Evolutionary conservation across 306 rosid species (phyloP).

Genomic region (Trifolium subterraneum): DNA sequence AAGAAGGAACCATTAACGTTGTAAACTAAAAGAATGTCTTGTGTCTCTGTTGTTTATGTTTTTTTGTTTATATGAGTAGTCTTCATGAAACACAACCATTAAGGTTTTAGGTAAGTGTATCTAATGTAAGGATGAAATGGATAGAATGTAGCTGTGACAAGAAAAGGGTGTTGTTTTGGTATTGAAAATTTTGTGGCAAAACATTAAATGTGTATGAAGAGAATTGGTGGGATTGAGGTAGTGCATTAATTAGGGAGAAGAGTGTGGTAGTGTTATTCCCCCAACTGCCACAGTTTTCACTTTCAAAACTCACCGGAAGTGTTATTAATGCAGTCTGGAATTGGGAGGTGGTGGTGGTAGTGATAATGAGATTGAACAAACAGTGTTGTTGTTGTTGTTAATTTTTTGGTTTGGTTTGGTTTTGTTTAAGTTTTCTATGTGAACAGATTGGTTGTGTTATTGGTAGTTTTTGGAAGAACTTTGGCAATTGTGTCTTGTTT

Average conservation of each 20-base stretch:
- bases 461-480: slow-evolving; percentile 23
- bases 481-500: neutral
- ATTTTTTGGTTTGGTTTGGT: slow-evolving; percentile 10
- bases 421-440: slow-evolving; percentile 1
- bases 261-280: slow-evolving; percentile 26
- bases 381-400: neutral
- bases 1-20: slow-evolving; percentile 36
- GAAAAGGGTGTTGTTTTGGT: slow-evolving; percentile 4
- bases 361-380: slow-evolving; percentile 6
- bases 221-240: slow-evolving; percentile 33
- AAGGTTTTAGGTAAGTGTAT: slow-evolving; percentile 26
- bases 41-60: slow-evolving; percentile 9
- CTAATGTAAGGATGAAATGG: neutral
- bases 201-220: slow-evolving; percentile 41
- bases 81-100: slow-evolving; percentile 26
- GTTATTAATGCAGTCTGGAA: slow-evolving; percentile 45
- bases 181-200: neutral
- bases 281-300: slow-evolving; percentile 42
- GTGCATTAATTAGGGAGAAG: slow-evolving; percentile 40
- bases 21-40: slow-evolving; percentile 18
- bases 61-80: neutral
- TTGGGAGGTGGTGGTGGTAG: slow-evolving; percentile 24
- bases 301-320: slow-evolving; percentile 55
- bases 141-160: neutral
- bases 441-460: slow-evolving; percentile 4